A percentile compares a stretch with the other conserved stretches of the same genome.
These are phyloP conservation scores for Ramaria sp. DNA, from an alignment of 768 basidiomycete species.

Conservation along the genomic window DNA sequence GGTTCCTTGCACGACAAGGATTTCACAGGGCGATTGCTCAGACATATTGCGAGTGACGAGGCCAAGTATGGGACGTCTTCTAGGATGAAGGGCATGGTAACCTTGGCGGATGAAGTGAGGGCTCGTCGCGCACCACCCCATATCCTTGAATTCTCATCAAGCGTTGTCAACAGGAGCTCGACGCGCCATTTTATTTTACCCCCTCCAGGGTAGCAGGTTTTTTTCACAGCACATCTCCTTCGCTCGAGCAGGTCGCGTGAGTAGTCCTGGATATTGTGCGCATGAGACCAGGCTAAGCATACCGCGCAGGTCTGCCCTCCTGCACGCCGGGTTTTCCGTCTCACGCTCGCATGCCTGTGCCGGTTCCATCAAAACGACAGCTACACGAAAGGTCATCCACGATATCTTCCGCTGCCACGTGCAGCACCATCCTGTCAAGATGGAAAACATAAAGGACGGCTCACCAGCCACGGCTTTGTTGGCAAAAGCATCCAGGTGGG, in stretches of 20 bases:
- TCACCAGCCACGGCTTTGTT: conserved; percentile 65
- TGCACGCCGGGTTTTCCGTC: conserved; percentile 74
- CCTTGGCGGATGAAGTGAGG: conserved; percentile 75
- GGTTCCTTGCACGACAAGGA: conserved; percentile 69
- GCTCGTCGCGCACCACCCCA: not conserved
- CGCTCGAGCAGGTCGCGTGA: conserved; percentile 66
- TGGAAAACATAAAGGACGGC: conserved; percentile 66
- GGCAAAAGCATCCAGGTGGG: conserved; percentile 58
- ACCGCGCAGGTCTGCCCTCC: conserved; percentile 63
- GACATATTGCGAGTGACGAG: conserved; percentile 54
- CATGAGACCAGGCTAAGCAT: conserved; percentile 1
- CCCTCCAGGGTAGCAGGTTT: conserved; percentile 67
- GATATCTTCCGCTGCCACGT: conserved; percentile 85
- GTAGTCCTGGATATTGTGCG: no score
- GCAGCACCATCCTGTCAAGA: conserved; percentile 69
- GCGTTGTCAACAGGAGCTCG: conserved; percentile 47
- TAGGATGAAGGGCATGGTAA: conserved; percentile 94
- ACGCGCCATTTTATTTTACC: conserved; percentile 78
- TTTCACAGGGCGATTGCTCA: conserved; percentile 68
- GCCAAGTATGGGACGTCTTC: conserved; percentile 64
- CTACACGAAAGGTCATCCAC: conserved; percentile 56
- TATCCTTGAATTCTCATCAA: conserved; percentile 1
- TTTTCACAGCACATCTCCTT: conserved; percentile 74
- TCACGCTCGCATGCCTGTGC: conserved; percentile 86
- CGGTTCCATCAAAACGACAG: conserved; percentile 88